A percentile compares a stretch with the other conserved stretches of the same genome.
phyloP scores from a whole-genome alignment of 352 stramenopile genomes.

The Phytophthora melonis region DNA sequence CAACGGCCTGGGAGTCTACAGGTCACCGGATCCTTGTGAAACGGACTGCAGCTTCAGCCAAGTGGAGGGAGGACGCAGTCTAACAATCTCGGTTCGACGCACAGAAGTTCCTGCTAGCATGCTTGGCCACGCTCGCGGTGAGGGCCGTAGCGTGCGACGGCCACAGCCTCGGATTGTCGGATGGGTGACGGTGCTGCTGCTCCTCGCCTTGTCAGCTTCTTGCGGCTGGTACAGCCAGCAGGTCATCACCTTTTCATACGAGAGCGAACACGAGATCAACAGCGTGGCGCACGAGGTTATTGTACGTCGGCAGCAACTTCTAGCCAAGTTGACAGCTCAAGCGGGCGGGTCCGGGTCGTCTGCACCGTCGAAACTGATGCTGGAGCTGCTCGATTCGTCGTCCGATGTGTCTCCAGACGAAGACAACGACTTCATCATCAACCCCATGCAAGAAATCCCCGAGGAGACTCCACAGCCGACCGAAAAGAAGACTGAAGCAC shows the following conservation, averaged over 20 bases:
- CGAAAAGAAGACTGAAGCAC: neutral
- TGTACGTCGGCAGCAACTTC: conserved; percentile 32
- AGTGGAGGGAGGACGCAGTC: neutral
- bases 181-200: conserved; percentile 32
- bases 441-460: conserved; percentile 27
- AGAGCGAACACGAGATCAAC: conserved; percentile 15
- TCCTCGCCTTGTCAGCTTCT: conserved; percentile 27
- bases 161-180: conserved; percentile 22
- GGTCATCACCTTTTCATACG: conserved; percentile 20
- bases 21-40: neutral
- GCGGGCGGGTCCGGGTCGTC: conserved; percentile 20
- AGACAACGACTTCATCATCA: conserved; percentile 14
- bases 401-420: conserved; percentile 2
- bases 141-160: neutral
- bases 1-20: neutral
- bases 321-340: conserved; percentile 29
- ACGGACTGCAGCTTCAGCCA: neutral
- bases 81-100: conserved; percentile 5
- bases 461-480: conserved; percentile 14
- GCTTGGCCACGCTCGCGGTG: conserved; percentile 17
- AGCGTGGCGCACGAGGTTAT: conserved; percentile 33
- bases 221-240: conserved; percentile 42
- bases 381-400: conserved; percentile 1
- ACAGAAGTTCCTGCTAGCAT: conserved; percentile 9
- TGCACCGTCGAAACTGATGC: conserved; percentile 14